Evolutionary conservation across 2,329 filamentous ascomycete genomes (phyloP), one percentile per base, ranked within the genome.

Genomic region (Fusarium sterilihyphosum): DNA sequence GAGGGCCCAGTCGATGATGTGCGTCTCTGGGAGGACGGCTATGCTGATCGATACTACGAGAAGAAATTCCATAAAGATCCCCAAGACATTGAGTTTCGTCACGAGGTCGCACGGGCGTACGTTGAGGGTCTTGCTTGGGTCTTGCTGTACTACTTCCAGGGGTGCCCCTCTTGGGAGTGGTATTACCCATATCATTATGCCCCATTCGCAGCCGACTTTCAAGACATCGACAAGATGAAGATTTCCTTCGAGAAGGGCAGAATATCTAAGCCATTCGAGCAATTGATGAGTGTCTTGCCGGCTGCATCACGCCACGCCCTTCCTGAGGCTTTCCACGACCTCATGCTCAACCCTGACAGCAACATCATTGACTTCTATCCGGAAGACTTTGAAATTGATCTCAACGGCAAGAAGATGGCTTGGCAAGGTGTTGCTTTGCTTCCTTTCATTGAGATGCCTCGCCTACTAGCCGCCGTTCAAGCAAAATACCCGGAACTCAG

Each of bases 121-220:
- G 95, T 96, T 18, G 95, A 98, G 85, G 96, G 96, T 41, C 88
- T 99, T 16, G 93, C 93, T 29, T 99, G 97, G 96, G 96, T 99
- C 44, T 86, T 99, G 58, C 87, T 95, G 41, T 99, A 99, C 84
- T 99, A 99, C 82, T 98, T 98, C 83, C 96, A 99, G 83, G 96
- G 96, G 33, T 99, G 96, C 78, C 95, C 96, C 29, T 98, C 95
- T 1, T 99, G 97, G 96, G 97, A 96, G 60, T 99, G 96, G 96
- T 99, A 96, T 82, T 99, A 98, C 80, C 96, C 96, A 2, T 97
- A 98, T 80, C 96, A 99, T 81, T 99, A 99, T 81, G 97, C 96
- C 3, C 96, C 97, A 8, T 99, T 99, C 81, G 96, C 96, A 6
- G 93, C 95, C 60, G 96, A 99, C 82, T 99, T 99, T 82, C 92